Base-by-base conservation (phyloP, 2,329 filamentous ascomycete species). In the Colletotrichum sp. region DNA sequence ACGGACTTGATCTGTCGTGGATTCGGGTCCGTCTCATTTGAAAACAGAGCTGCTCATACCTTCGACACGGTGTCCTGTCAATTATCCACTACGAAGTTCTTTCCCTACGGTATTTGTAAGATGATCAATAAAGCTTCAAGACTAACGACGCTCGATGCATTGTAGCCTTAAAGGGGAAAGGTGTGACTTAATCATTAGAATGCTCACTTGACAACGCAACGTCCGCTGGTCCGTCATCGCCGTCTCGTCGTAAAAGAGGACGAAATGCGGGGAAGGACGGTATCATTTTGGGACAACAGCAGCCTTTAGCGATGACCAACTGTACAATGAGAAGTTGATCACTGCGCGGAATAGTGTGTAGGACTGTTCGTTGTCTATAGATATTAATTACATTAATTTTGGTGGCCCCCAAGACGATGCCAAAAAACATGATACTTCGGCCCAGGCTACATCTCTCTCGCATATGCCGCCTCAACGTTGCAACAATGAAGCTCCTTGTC, bases 261-360 rank as follows among this genome's bases (percentile, higher is more conserved):
- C 43, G 43, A 52, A 24, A 6, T 52, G 43, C n/a, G n/a, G 43
- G 43, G 43, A 48, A 48, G n/a, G 43, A 13, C 43, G 6, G 3
- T 48, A 21, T 48, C 43, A 2, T 48, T 48, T 21, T 48, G 3
- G 43, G 43, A 48, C n/a, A 21, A 13, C 10, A 2, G 18, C 43
- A 48, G 43, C 43, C 43, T 48, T 48, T 13, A 21, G 43, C 43
- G n/a, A 48, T 48, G 18, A 48, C n/a, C 3, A 48, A 48, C 9
- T 21, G n/a, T 21, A 6, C 10, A 48, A 13, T 48, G 5, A 21
- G 43, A n/a, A 7, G 4, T 6, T n/a, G n/a, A 48, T 21, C 6
- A 21, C 5, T 21, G 10, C 18, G n/a, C 5, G 0, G 6, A 48
- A 12, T 0, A 48, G 18, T 21, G n/a, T 21, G 1, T 13, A 12